Conservation (phyloP, 2,329 filamentous ascomycete genomes). For the Parastagonospora avenae region DNA sequence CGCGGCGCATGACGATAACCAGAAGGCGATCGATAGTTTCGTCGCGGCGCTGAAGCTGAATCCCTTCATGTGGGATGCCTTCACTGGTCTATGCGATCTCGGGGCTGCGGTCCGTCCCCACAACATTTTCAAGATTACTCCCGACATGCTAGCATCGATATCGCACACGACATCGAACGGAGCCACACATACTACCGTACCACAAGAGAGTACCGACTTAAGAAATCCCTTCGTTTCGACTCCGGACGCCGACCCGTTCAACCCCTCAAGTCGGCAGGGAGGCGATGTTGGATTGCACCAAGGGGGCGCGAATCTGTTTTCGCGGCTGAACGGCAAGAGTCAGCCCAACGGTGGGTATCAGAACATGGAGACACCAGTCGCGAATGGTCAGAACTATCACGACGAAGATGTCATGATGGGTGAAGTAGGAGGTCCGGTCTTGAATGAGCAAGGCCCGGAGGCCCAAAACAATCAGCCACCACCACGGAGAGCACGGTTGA, state of each 20-base stretch:
- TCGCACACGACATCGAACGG: constrained; percentile 34
- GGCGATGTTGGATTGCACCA: constrained; percentile 43
- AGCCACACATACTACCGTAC: constrained; percentile 13
- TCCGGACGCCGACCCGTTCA: constrained; percentile 53
- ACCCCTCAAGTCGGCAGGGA: constrained; percentile 38
- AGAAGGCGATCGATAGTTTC: constrained; percentile 83
- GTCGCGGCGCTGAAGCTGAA: constrained; percentile 88
- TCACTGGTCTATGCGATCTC: constrained; percentile 83
- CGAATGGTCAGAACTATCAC: constrained; percentile 45
- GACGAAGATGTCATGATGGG: constrained; percentile 54
- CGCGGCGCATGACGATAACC: constrained; percentile 76
- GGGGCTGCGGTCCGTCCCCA: constrained; percentile 77
- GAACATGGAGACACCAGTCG: constrained; percentile 55
- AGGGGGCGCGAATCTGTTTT: constrained; percentile 46
- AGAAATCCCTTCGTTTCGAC: constrained; percentile 43
- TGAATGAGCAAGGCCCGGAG: constrained; percentile 43
- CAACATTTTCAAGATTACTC: constrained; percentile 82
- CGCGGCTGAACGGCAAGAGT: constrained; percentile 51
- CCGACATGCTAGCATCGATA: constrained; percentile 63
- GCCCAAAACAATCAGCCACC: constrained; percentile 54
- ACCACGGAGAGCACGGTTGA: constrained; percentile 45
- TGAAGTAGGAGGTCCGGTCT: constrained; percentile 40
- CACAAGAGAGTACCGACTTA: constrained; percentile 26
- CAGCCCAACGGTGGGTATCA: constrained; percentile 26
- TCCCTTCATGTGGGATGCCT: constrained; percentile 98